Evolutionary conservation across 2,329 filamentous ascomycete species (phyloP), one percentile per base, ranked within the genome.

Genomic region (Beauveria sp.): DNA sequence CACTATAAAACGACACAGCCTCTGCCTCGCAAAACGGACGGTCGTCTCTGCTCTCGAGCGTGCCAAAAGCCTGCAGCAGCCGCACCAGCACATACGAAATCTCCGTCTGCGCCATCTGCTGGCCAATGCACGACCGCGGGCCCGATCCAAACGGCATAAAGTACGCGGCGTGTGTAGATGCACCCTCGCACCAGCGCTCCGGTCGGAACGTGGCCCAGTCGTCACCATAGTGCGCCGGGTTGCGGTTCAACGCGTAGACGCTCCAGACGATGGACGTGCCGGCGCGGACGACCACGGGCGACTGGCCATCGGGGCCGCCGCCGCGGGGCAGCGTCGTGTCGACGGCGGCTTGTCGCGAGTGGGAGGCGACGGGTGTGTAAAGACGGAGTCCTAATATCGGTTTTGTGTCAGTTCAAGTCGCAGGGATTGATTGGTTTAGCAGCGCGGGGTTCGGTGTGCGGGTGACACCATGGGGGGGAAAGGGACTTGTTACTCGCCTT

Each of bases 301-400:
- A 72, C 18, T 70, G 71, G 43, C 79, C 77, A 55, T 82, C 75
- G 5, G 73, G 66, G 0, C 82, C 82, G 38, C 82, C 83, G 43
- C 83, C 83, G 1, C 72, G 67, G 1, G 82, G 82, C 0, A 85
- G 72, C 0, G 75, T 73, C 0, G 81, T 81, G 67, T 83, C 79
- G 42, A 65, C 61, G 5, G 62, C 62, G 1, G 72, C 70, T 22
- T 64, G 56, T 7, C 73, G 71, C 50, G 79, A 56, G 70, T 84
- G 85, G 5, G 51, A 59, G 5, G 61, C 50, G n/a, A 63, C 61
- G 24, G 56, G 56, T 2, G 61, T 58, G 45, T 52, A 63, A 5
- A 63, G 45, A 14, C 59, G 59, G 18, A 61, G 52, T 16, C 52
- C 59, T 61, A n/a, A 8, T 30, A 3, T 26, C 22, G 12, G 5